Conservation (phyloP, 768 basidiomycete species). For the Macrocybe gigantea region DNA sequence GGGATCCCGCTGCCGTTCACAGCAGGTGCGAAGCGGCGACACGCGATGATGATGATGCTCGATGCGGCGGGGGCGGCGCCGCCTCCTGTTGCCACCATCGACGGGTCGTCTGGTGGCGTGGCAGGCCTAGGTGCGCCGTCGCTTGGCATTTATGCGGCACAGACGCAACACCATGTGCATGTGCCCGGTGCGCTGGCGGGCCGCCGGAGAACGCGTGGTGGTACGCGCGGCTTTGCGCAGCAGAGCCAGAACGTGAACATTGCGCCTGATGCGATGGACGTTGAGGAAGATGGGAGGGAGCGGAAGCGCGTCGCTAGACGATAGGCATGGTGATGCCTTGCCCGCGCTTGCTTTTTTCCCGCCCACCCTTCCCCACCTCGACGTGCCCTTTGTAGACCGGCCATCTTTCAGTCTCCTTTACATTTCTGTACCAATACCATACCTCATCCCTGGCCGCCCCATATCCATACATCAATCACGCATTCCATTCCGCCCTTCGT, state of each 20-base stretch:
- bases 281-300: conserved; percentile 68
- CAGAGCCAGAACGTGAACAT: conserved; percentile 33
- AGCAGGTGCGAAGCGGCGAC: conserved; percentile 66
- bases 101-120: conserved; percentile 8
- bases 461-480: no score
- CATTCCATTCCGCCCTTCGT: no score
- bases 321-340: conserved; percentile 21
- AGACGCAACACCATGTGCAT: conserved; percentile 12
- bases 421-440: background rate
- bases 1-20: conserved; percentile 35
- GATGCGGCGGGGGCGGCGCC: conserved; percentile 40
- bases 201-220: conserved; percentile 53
- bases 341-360: background rate
- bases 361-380: background rate
- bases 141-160: conserved; percentile 15
- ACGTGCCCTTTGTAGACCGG: background rate
- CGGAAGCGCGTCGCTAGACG: conserved; percentile 69
- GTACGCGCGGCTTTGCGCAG: conserved; percentile 25
- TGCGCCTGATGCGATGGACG: conserved; percentile 57
- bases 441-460: background rate
- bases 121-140: conserved; percentile 14
- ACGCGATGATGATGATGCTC: conserved; percentile 75
- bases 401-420: background rate
- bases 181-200: conserved; percentile 15
- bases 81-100: conserved; percentile 19